phyloP scores from a whole-genome alignment of 352 stramenopile genomes.

The Halophytophthora batemanensis region DNA sequence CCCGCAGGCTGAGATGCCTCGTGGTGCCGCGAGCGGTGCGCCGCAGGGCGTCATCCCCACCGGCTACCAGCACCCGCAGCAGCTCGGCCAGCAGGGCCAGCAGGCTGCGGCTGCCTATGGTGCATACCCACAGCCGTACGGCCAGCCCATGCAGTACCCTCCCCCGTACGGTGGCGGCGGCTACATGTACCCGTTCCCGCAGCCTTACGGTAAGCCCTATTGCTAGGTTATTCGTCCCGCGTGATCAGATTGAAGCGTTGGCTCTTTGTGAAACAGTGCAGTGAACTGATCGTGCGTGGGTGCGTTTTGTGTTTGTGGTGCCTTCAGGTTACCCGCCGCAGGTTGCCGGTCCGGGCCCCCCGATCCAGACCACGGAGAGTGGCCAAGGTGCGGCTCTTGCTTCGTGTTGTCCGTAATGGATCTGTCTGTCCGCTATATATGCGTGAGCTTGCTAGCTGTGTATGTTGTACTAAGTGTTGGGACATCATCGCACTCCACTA shows the following conservation, averaged over 20 bases:
- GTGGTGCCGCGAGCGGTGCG: constrained; percentile 22
- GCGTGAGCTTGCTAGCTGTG: constrained; percentile 32
- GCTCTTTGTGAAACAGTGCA: background rate
- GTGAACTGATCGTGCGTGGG: background rate
- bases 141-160: constrained; percentile 74
- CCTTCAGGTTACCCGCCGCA: constrained; percentile 73
- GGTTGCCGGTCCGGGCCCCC: constrained; percentile 77
- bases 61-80: constrained; percentile 32
- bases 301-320: constrained; percentile 3
- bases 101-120: constrained; percentile 60
- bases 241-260: no score
- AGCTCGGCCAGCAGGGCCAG: constrained; percentile 35
- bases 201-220: constrained; percentile 59
- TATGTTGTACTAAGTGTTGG: constrained; percentile 46
- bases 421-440: constrained; percentile 16
- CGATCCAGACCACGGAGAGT: constrained; percentile 87
- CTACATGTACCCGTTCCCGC: constrained; percentile 87
- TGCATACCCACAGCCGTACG: constrained; percentile 73
- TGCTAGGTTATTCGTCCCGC: no score
- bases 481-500: constrained; percentile 35
- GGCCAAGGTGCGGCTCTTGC: constrained; percentile 64
- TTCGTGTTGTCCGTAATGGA: constrained; percentile 19
- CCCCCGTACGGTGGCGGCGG: constrained; percentile 62
- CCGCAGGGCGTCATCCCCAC: constrained; percentile 4
- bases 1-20: constrained; percentile 36